A percentile compares a stretch with the other conserved stretches of the same genome.
phyloP scores from a whole-genome alignment of 345 rosid species.

The Lenwebbia sp. region DNA sequence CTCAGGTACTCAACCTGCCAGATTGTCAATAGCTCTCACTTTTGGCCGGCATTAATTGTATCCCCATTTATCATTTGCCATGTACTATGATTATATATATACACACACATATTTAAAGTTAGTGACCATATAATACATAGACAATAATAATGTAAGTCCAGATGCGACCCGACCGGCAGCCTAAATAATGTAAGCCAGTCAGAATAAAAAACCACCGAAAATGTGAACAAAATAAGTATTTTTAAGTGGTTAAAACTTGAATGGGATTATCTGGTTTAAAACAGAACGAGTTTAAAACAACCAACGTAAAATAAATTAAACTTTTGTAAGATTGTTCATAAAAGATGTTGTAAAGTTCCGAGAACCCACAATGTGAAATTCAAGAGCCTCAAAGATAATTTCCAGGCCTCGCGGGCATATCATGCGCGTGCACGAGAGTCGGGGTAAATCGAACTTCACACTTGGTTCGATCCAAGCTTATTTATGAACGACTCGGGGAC shows the following conservation, averaged over 20 bases:
- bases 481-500: fast-evolving
- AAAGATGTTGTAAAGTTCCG: background rate
- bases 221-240: background rate
- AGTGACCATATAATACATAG: background rate
- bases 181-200: background rate
- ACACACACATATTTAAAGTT: background rate
- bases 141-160: background rate
- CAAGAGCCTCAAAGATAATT: background rate
- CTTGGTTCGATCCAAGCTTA: background rate
- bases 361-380: background rate
- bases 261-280: background rate
- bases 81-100: background rate
- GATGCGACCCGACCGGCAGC: background rate
- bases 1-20: background rate
- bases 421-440: background rate
- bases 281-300: background rate
- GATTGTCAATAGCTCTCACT: background rate
- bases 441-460: background rate
- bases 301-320: background rate
- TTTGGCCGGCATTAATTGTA: background rate
- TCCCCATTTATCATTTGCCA: background rate
- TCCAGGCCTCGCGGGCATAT: background rate
- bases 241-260: background rate
- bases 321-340: background rate
- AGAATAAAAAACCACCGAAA: background rate